Base-by-base conservation (phyloP, 164 flowering plant genomes). In the Chimonanthus praecox region DNA sequence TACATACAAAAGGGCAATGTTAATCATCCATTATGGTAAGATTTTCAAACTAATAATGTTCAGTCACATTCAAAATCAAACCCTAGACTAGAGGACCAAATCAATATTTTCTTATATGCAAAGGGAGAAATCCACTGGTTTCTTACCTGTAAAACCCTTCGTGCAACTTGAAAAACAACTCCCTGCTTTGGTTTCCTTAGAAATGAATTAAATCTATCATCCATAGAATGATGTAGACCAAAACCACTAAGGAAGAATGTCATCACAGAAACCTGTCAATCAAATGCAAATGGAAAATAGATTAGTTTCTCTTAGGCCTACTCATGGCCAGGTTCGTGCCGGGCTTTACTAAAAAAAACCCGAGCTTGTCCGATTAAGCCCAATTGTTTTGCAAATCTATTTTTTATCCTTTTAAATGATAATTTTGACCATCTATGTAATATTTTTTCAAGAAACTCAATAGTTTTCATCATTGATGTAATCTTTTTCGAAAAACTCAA, bases 141-240 rank as follows among this genome's bases (percentile, higher is more conserved):
- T 16, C 51, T 51, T 83, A 84, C 92, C 89, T 87, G 85, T 75
- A 90, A 80, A 78, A 90, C 88, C 76, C 77, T 82, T 80, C 91
- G 84, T 61, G 84, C 87, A 16, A 84, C 75, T 61, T 43, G 79
- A 58, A 85, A 71, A 67, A 83, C 86, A 72, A 80, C 67, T 73
- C 85, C 84, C 76, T 69, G 67, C 2, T 73, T 70, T 68, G 79
- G 61, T 67, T 80, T 73, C 8, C 58, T 68, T 33, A 61, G 60
- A 11, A 44, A 64, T n/a, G 10, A 48, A 13, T 58, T 47, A 69
- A 33, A 61, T 71, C 65, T 62, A 49, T 47, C 76, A 69, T 69
- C 64, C 8, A 44, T 67, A 6, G 73, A 70, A 3, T 33, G 47
- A 2, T 79, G 75, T 61, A 77, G 72, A 75, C 76, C 72, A 46